phyloP scores from a whole-genome alignment of 768 basidiomycete species.

The Gymnopilus dilepis region DNA sequence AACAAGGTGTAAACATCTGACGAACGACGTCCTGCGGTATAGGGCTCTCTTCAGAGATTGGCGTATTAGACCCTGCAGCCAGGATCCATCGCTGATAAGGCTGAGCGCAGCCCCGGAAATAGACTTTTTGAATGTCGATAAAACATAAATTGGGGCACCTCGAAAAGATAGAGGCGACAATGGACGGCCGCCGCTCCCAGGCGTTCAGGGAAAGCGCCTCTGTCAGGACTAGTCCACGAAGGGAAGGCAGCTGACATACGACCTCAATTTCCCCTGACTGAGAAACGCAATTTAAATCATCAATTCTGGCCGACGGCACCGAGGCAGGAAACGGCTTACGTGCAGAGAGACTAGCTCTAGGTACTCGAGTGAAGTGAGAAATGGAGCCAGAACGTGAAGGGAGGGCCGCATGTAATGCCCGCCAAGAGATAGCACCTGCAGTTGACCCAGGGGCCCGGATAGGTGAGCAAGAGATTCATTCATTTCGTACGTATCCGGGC shows the following conservation, averaged over 20 bases:
- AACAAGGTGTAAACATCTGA: background rate
- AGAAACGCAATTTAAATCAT: background rate
- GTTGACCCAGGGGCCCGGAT: background rate
- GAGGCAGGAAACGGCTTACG: slow-evolving; percentile 6
- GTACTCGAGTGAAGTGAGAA: slow-evolving; percentile 3
- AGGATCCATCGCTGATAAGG: slow-evolving; percentile 4
- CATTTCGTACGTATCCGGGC: slow-evolving; percentile 4
- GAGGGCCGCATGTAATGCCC: slow-evolving; percentile 7
- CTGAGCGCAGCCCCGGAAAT: background rate
- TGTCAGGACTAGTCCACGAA: slow-evolving; percentile 15
- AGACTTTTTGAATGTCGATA: slow-evolving; percentile 8
- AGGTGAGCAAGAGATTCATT: slow-evolving; percentile 2
- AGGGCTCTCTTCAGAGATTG: background rate
- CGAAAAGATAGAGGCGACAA: slow-evolving; percentile 2
- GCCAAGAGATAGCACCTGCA: slow-evolving; percentile 9
- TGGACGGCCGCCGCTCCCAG: slow-evolving; percentile 8
- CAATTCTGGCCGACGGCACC: background rate
- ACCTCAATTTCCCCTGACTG: slow-evolving; percentile 12
- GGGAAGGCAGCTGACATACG: slow-evolving; percentile 4
- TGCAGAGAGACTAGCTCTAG: slow-evolving; percentile 14
- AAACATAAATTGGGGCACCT: slow-evolving; percentile 9
- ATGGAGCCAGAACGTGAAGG: background rate
- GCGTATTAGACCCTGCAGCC: background rate
- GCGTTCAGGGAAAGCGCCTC: slow-evolving; percentile 11
- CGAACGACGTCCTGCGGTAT: slow-evolving; percentile 3